Evolutionary conservation across 768 basidiomycete genomes (phyloP).

Genomic region (Cyclocybe cylindracea): DNA sequence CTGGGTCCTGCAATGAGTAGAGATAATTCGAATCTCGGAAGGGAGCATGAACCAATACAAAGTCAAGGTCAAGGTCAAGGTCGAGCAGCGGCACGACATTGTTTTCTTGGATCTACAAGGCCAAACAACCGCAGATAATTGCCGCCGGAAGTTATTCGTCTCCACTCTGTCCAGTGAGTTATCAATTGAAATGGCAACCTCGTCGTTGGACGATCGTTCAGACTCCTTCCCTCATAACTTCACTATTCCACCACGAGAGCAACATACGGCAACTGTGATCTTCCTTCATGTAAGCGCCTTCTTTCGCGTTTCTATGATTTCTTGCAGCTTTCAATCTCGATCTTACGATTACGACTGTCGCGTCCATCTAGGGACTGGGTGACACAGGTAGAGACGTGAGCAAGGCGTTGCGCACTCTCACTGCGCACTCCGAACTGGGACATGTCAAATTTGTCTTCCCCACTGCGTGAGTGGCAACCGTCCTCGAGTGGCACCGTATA

Average conservation of each 20-base stretch:
- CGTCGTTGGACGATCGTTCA: background rate
- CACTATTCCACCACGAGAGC: slow-evolving; percentile 48
- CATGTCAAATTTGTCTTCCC: slow-evolving; percentile 90
- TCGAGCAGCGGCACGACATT: too few species aligned
- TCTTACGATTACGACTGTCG: background rate
- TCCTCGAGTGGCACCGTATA: background rate
- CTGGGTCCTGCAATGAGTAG: too few species aligned
- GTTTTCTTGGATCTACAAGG: too few species aligned
- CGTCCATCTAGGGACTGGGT: slow-evolving; percentile 60
- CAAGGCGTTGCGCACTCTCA: slow-evolving; percentile 65
- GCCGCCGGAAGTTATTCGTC: background rate
- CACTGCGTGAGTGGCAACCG: slow-evolving; percentile 54
- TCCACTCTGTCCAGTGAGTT: background rate
- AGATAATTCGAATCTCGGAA: too few species aligned
- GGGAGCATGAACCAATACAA: too few species aligned
- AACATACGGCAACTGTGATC: slow-evolving; percentile 83
- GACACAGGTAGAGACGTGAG: slow-evolving; percentile 73
- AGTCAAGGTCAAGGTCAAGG: too few species aligned
- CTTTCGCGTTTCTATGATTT: background rate
- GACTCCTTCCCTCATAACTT: slow-evolving; percentile 41
- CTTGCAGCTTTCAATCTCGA: background rate
- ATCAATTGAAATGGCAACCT: background rate
- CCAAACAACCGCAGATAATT: too few species aligned
- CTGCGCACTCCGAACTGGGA: slow-evolving; percentile 45
- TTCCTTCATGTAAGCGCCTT: slow-evolving; percentile 73